Evolutionary conservation across 1,284 basidiomycete genomes (phyloP), one percentile per base, ranked within the genome.

Genomic region (Coniophora puteana): DNA sequence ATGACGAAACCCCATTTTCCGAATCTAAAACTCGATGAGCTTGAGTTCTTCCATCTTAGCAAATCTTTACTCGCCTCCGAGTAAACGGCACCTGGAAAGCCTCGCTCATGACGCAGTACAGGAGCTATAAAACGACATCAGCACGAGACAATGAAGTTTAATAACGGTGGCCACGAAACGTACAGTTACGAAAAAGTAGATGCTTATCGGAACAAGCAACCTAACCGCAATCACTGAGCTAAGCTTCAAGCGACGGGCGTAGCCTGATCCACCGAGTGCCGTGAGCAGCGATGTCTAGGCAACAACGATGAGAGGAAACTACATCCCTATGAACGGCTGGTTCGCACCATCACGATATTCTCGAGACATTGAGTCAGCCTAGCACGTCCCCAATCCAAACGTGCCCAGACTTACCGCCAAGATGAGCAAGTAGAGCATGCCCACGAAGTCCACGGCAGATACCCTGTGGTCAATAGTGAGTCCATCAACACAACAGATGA

Each of bases 341-440:
- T 23, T 52, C 66, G 46, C 60, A 68, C 57, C 44, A 61, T 55
- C 41, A 60, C 57, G 57, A 75, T 66, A 18, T 71, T 69, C 54
- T 68, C 48, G 43, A 56, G 51, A 45, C 17, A 30, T 27, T 35
- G 38, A 28, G 37, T 43, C 18, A 50, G 53, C 52, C 35, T 65
- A 54, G n/a, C 65, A 59, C 5, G 62, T 68, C 8, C 50, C 53
- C 22, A 55, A 47, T 8, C 46, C 49, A 14, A 62, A 55, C 58
- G 64, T 61, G n/a, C 58, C 57, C 34, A 4, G 18, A 32, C 57
- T 37, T 44, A 66, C 65, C 39, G 78, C 65, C 23, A 81, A 61
- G 45, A 90, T 87, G 40, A 80, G 63, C 32, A 85, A 66, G 64
- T 89, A 91, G 45, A 90, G 83, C 5, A 87, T 66, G 20, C 84